Evolutionary conservation across 2,329 filamentous ascomycete genomes (phyloP).

Genomic region (Colletotrichum siamense): DNA sequence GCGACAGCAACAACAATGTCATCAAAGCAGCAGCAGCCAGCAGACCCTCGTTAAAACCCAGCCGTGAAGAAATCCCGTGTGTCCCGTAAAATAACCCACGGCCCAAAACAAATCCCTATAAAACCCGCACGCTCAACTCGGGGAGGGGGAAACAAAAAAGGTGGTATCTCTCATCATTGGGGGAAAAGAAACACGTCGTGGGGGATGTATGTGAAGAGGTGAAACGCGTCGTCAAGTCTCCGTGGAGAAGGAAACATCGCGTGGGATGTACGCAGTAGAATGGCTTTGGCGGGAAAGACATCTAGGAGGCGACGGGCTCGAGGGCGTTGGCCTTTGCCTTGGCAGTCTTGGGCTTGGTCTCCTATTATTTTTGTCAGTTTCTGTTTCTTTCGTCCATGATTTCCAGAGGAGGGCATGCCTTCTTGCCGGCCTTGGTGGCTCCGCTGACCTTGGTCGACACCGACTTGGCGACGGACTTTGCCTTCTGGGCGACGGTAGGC

Average conservation of each 20-base stretch:
- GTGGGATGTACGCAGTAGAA: background rate
- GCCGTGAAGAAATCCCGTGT: background rate
- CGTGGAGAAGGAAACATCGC: background rate
- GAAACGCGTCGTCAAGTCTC: background rate
- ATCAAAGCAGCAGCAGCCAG: background rate
- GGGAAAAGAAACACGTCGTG: background rate
- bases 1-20: background rate
- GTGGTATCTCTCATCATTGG: background rate
- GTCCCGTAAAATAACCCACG: background rate
- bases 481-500: constrained; percentile 18
- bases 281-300: background rate
- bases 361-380: background rate
- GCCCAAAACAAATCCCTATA: background rate
- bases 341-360: constrained; percentile 22
- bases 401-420: background rate
- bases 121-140: background rate
- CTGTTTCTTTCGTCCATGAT: too few relatives aligned
- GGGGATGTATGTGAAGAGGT: background rate
- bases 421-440: constrained; percentile 18
- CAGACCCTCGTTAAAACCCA: background rate
- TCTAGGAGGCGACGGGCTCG: background rate
- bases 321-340: constrained; percentile 4
- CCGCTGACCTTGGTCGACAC: constrained; percentile 10
- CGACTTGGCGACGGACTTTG: constrained; percentile 20
- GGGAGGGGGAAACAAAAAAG: background rate